Evolutionary conservation across 441 rosid species (phyloP), one percentile per base, ranked within the genome.

Genomic region (Pelargonium cotyledonis): DNA sequence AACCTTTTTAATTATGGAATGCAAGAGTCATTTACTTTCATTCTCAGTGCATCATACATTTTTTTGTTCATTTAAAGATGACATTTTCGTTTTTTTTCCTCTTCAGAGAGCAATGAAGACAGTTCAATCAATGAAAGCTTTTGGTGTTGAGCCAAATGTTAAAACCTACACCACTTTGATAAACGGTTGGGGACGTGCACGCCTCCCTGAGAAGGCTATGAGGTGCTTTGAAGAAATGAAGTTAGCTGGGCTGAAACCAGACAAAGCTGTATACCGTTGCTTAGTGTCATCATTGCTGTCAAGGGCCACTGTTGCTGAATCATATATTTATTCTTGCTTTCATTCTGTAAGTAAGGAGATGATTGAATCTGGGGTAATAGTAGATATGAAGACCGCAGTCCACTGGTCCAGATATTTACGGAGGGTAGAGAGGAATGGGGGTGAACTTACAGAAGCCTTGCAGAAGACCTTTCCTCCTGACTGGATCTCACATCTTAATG

Each of bases 381-480:
- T 94, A 15, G 99, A 94, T 73, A 91, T 94, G 97, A 92, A 90
- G 68, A 94, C 97, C 6, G 97, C 97, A 2, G 94, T 91, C 69
- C 88, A 87, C 76, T 94, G 99, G 99, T 88, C 97, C 7, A 87
- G 69, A 78, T 84, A 88, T 77, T 65, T 94, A 69, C 77, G 92
- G 40, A 88, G 87, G 85, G 88, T 91, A 11, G 99, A 91, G 85
- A 83, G 83, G 78, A 84, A 85, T 0, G 97, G 99, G 31, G 99
- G 99, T 23, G 90, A 87, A 75, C 91, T 91, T 29, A 94, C 97
- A 0, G 90, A 94, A 82, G 83, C 86, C 0, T 76, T 94, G 79
- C 99, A 94, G 86, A 94, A 88, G 82, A 91, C 96, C 3, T 94
- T 91, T 73, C 97, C 97, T 68, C 96, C 97, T 49, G 96, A 94